Evolutionary conservation across 176 grass and related monocot genomes (phyloP), one percentile per base, ranked within the genome.

Genomic region (Juncus effusus): DNA sequence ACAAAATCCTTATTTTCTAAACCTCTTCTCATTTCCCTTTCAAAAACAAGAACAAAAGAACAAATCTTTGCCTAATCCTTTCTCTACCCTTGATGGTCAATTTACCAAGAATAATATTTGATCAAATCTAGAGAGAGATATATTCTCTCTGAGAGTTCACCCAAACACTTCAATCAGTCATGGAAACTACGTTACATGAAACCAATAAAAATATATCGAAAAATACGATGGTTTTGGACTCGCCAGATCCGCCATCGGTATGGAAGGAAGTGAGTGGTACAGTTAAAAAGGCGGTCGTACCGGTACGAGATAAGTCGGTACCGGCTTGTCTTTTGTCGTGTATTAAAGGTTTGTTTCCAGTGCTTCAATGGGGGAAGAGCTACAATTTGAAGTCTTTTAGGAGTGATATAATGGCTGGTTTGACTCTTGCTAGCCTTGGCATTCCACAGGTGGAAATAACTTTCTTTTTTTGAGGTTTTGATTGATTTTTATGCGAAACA

Each of bases 341-440:
- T 9, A 64, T 91, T 61, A 72, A 81, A 76, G 65, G 71, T 71
- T 36, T 96, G 7, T 96, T 96, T 76, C 92, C 92, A 2, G 74
- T 96, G 61, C 79, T 96, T 77, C 77, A 81, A 56, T 96, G 92
- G 92, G 92, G 79, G 71, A 88, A 74, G 15, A 83, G 3, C 74
- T 96, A 96, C 69, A 81, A 59, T 57, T 61, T 91, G 54, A 81
- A 88, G 77, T 67, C 74, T 36, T 96, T 96, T 65, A 76, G 60
- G 79, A 88, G 87, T 67, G 92, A 96, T 60, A 19, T 96, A 36
- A 88, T 91, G 87, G 92, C 87, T 56, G 87, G 92, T 40, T 78
- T 96, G 0, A 96, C 92, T 49, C 92, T 96, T 74, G 92, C 92
- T 6, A 96, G 92, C 79, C 82, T 96, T 58, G 92, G 87, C 12